phyloP scores from a whole-genome alignment of 2,329 filamentous ascomycete genomes.

The Lachnum nothofagi region DNA sequence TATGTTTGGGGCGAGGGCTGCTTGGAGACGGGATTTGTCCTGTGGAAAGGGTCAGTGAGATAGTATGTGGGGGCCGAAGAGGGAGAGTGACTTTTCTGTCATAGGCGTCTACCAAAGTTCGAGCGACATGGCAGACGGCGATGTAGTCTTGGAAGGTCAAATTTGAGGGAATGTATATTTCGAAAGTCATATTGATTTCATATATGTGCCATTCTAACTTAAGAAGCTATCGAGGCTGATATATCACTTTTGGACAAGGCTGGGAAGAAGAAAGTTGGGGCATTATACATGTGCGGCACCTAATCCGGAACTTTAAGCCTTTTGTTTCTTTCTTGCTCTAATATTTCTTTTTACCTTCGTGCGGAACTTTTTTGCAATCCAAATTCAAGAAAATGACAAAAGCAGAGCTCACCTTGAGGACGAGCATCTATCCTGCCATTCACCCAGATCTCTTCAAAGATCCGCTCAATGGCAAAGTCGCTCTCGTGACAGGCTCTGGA shows the following conservation, averaged over 20 bases:
- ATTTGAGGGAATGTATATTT: slow-evolving; percentile 24
- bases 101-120: slow-evolving; percentile 27
- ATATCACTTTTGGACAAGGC: background rate
- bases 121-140: slow-evolving; percentile 21
- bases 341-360: background rate
- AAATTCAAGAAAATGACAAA: slow-evolving; percentile 6
- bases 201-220: too few relatives aligned
- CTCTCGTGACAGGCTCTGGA: slow-evolving; percentile 18
- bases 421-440: slow-evolving; percentile 16
- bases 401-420: slow-evolving; percentile 17
- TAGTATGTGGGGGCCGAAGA: too few relatives aligned
- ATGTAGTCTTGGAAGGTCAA: slow-evolving; percentile 27
- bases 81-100: slow-evolving; percentile 22
- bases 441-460: slow-evolving; percentile 14
- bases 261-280: background rate
- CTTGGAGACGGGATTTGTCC: slow-evolving; percentile 14
- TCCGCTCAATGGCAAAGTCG: slow-evolving; percentile 13
- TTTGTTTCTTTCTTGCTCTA: background rate
- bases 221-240: too few relatives aligned
- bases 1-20: slow-evolving; percentile 17
- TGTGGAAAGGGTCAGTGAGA: too few relatives aligned
- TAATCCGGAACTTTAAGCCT: background rate
- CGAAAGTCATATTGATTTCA: slow-evolving; percentile 14
- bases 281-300: background rate
- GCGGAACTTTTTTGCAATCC: background rate